phyloP scores from a whole-genome alignment of 495 filamentous ascomycete genomes.

The Penicillium pulvis region DNA sequence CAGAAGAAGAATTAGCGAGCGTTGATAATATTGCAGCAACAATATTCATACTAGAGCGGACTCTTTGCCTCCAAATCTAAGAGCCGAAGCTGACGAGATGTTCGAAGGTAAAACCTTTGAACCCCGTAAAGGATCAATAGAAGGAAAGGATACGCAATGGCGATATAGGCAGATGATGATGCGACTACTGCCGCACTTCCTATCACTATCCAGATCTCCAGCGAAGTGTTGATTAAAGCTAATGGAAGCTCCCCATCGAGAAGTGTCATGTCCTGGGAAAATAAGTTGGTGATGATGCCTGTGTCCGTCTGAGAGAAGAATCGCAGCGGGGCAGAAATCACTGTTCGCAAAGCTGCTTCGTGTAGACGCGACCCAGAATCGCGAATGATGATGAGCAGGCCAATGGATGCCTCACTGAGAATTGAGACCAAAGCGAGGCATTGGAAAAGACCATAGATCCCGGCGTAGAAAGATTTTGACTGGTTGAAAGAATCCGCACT shows the following conservation, averaged over 20 bases:
- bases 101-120: slow-evolving; percentile 3
- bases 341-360: neutral
- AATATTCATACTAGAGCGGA: neutral
- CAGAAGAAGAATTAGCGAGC: neutral
- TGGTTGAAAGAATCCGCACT: slow-evolving; percentile 1
- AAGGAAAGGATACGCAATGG: neutral
- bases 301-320: slow-evolving; percentile 1
- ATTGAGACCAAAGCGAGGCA: neutral
- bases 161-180: neutral
- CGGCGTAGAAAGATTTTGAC: neutral
- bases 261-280: slow-evolving; percentile 1
- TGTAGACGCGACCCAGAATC: slow-evolving; percentile 3
- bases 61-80: slow-evolving; percentile 3
- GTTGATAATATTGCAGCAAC: neutral
- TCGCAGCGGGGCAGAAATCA: neutral
- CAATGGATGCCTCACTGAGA: neutral
- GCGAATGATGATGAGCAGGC: neutral
- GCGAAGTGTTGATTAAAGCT: neutral
- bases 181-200: neutral
- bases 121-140: neutral
- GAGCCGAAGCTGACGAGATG: neutral
- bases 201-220: neutral
- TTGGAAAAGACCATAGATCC: neutral
- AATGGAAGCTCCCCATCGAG: slow-evolving; percentile 1
- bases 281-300: neutral